phyloP scores from a whole-genome alignment of 306 rosid species.

The Vicia faba region DNA sequence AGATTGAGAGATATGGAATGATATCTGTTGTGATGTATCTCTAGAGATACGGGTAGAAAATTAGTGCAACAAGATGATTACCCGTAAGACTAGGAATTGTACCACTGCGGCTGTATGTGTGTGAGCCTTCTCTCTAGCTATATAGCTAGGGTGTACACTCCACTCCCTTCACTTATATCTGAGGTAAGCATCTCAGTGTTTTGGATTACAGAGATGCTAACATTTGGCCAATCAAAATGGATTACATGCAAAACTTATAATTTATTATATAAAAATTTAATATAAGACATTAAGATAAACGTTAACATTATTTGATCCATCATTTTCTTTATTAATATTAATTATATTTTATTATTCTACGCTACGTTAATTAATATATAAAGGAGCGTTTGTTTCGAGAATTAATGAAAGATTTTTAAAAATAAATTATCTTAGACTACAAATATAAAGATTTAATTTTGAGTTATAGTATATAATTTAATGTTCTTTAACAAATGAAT shows the following conservation, averaged over 20 bases:
- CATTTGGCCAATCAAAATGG: conserved; percentile 35
- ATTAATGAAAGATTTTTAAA: too few relatives aligned
- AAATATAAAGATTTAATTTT: too few relatives aligned
- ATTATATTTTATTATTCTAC: too few relatives aligned
- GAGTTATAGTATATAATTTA: too few relatives aligned
- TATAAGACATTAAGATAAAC: too few relatives aligned
- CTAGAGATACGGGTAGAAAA: conserved; percentile 83
- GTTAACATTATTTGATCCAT: too few relatives aligned
- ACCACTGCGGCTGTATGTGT: conserved; percentile 59
- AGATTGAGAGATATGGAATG: conserved; percentile 50
- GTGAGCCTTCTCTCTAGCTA: conserved; percentile 7
- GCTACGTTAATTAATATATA: too few relatives aligned
- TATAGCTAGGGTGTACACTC: conserved; percentile 48
- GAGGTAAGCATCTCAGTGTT: conserved; percentile 70
- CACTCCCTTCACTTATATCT: conserved; percentile 40
- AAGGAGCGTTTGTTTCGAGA: too few relatives aligned
- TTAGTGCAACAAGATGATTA: conserved; percentile 72
- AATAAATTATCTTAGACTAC: too few relatives aligned
- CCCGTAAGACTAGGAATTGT: conserved; percentile 84
- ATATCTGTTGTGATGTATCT: conserved; percentile 69
- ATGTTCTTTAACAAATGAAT: too few relatives aligned
- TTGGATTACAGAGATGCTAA: conserved; percentile 44
- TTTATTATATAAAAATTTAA: too few relatives aligned
- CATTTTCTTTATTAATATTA: too few relatives aligned
- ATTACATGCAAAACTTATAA: background rate